Conservation (phyloP, 371 early-diverging fungal species). For the Apophysomyces trapeziformis region DNA sequence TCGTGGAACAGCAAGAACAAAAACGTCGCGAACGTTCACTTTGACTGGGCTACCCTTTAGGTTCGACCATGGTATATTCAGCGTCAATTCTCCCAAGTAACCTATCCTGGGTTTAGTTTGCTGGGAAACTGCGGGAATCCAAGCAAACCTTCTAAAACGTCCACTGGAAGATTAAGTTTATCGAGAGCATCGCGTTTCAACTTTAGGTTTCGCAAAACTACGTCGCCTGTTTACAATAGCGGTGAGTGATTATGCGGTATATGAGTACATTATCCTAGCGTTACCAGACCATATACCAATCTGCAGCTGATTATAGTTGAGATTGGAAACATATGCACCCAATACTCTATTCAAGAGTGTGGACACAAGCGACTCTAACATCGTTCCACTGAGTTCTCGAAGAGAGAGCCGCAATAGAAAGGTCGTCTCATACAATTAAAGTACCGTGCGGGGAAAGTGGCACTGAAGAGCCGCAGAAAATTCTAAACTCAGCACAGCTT, state of each 20-base stretch:
- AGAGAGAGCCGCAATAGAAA: neutral
- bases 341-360: conserved; percentile 90
- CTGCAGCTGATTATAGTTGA: conserved; percentile 94
- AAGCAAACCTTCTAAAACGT: conserved; percentile 86
- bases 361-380: conserved; percentile 92
- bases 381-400: conserved; percentile 32
- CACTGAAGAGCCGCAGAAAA: too few species aligned
- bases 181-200: conserved; percentile 91
- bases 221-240: conserved; percentile 74
- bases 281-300: conserved; percentile 97
- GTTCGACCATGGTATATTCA: conserved; percentile 89
- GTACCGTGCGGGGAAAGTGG: too few species aligned
- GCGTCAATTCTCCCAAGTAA: conserved; percentile 74
- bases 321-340: conserved; percentile 95
- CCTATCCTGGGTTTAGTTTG: conserved; percentile 13
- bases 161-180: conserved; percentile 93
- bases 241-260: neutral
- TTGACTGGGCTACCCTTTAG: conserved; percentile 85
- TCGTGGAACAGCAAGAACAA: conserved; percentile 75
- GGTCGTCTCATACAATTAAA: neutral
- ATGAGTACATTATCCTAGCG: neutral
- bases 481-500: neutral
- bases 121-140: neutral
- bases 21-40: conserved; percentile 77
- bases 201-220: conserved; percentile 89